phyloP scores from a whole-genome alignment of 2,329 filamentous ascomycete species.

The Trichophyton benhamiae region DNA sequence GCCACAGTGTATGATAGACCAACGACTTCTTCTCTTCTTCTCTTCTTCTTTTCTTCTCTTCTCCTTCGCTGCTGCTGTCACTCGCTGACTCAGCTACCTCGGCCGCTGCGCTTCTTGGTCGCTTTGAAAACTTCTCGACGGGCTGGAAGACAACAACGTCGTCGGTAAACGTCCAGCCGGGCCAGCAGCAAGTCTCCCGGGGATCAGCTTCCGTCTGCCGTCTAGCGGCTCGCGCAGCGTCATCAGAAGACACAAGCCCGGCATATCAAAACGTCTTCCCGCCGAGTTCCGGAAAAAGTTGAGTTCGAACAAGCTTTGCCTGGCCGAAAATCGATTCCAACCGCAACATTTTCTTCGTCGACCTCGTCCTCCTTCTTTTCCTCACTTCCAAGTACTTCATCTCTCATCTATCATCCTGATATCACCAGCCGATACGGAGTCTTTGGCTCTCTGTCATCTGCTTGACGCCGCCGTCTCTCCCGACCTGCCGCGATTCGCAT shows the following conservation, averaged over 20 bases:
- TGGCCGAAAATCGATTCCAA: not conserved
- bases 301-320: not conserved
- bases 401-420: not conserved
- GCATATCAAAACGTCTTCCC: not conserved
- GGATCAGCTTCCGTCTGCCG: too few relatives aligned
- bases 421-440: not conserved
- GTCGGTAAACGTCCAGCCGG: not conserved
- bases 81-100: not conserved
- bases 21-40: slow-evolving; percentile 3
- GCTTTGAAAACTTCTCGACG: not conserved
- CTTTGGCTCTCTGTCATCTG: not conserved
- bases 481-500: not conserved
- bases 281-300: not conserved
- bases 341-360: not conserved
- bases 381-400: not conserved
- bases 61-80: not conserved
- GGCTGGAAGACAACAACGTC: not conserved
- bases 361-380: not conserved
- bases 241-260: too few relatives aligned
- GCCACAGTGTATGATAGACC: not conserved
- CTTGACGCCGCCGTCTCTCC: not conserved
- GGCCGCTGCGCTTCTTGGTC: not conserved
- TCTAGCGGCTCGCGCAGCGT: too few relatives aligned
- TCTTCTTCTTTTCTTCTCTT: not conserved
- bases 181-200: not conserved